These are phyloP conservation scores for Rhodotorula toruloides DNA, from an alignment of 768 basidiomycete genomes.

Conservation along the genomic window DNA sequence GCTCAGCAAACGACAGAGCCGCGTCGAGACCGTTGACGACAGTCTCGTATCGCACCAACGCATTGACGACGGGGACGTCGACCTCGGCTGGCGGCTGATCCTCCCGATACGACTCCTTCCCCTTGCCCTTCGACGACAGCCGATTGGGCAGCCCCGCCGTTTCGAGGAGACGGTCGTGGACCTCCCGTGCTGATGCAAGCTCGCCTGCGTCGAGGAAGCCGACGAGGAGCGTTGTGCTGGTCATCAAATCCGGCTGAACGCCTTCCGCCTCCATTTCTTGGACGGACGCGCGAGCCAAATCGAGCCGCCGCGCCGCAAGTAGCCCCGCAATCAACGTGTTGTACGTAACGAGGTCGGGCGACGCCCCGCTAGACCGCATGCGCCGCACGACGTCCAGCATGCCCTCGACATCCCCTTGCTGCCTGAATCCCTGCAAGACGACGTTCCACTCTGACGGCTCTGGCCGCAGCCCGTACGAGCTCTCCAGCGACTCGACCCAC, in stretches of 20 bases:
- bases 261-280: conserved; percentile 8
- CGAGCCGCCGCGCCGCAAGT: conserved; percentile 12
- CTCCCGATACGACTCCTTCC: no score
- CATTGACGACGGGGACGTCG: conserved; percentile 25
- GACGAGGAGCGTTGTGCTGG: conserved; percentile 29
- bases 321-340: conserved; percentile 30
- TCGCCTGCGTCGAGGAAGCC: conserved; percentile 30
- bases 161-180: not conserved
- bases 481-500: conserved; percentile 30
- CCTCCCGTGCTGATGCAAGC: conserved; percentile 17
- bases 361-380: not conserved
- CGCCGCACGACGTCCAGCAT: conserved; percentile 7
- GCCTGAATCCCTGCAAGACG: conserved; percentile 24
- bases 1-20: conserved; percentile 1
- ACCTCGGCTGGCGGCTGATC: not conserved
- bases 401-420: conserved; percentile 6
- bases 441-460: conserved; percentile 31
- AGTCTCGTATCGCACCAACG: conserved; percentile 24
- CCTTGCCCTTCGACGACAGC: not conserved
- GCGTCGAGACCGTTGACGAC: not conserved
- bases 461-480: conserved; percentile 3
- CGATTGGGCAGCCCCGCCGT: not conserved
- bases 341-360: conserved; percentile 30
- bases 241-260: conserved; percentile 22
- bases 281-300: conserved; percentile 5